Conservation (phyloP, 2,329 filamentous ascomycete genomes). For the Bipolaris zeicola region DNA sequence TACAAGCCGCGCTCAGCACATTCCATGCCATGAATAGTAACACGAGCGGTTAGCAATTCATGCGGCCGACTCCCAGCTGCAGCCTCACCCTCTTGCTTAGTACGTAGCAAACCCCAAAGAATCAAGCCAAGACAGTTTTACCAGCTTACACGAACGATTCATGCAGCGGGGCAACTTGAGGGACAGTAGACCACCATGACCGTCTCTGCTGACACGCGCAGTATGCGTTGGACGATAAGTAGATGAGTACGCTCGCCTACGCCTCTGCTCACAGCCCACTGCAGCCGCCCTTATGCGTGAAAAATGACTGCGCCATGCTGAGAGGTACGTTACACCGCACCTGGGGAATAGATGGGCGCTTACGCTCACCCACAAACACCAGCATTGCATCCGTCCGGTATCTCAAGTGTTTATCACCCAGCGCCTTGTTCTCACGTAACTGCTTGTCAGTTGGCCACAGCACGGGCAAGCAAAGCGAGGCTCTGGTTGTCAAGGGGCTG, state of each 20-base stretch:
- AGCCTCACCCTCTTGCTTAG: too few relatives aligned
- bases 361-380: background rate
- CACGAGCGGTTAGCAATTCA: background rate
- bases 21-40: background rate
- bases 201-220: too few relatives aligned
- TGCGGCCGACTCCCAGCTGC: background rate
- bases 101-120: too few relatives aligned
- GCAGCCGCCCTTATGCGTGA: slow-evolving; percentile 11
- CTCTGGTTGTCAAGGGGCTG: background rate
- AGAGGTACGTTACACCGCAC: background rate
- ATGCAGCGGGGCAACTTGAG: too few relatives aligned
- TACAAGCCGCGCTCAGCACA: background rate
- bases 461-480: background rate
- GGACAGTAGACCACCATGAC: too few relatives aligned
- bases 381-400: background rate
- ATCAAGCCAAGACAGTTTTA: too few relatives aligned
- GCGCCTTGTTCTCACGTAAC: background rate
- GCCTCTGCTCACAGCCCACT: background rate
- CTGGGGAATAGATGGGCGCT: background rate
- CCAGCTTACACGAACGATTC: too few relatives aligned
- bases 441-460: background rate
- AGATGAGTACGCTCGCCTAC: slow-evolving; percentile 17
- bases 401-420: background rate
- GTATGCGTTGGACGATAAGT: too few relatives aligned
- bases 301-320: slow-evolving; percentile 16